Evolutionary conservation across 176 grass and related monocot genomes (phyloP), one percentile per base, ranked within the genome.

Genomic region (Cenchrus fungigraminus): DNA sequence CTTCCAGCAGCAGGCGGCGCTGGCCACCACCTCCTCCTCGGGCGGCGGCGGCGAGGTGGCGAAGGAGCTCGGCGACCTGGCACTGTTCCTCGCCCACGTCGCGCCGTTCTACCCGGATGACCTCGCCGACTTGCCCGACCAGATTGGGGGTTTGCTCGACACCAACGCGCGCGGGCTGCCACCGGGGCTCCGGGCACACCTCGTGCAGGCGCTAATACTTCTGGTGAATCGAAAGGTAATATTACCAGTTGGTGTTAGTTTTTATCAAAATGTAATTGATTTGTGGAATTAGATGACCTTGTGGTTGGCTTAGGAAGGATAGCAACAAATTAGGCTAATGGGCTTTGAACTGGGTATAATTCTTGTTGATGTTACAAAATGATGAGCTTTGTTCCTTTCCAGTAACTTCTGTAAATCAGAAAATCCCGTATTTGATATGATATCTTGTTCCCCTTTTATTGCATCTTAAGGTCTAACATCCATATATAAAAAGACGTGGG

Each of bases 1-100:
- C 65, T 98, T 94, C 82, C 83, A 49, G 63, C 83, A 92, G 85
- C 91, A 98, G 78, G 79, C 95, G 0, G 89, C 92, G 19, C 89
- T 98, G 43, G 85, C 77, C 10, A 86, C 95, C 29, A 75, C 93
- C 10, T 80, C 91, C n/a, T 83, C 73, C 16, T 80, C 83, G 14
- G 76, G 49, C 32, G 81, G 81, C n/a, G 83, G 79, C n/a, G 84
- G 78, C 31, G 77, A 86, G 42, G 88, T 93, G 32, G 87, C 96
- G 7, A 98, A 98, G 93, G 94, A 95, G 67, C 88, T 98, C 37
- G 93, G 93, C 17, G 96, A 98, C 84, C 84, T 94, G 73, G 86
- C 91, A 8, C 90, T 95, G 73, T 91, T 98, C 86, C 88, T 98
- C 60, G 87, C 96, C 20, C 96, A 98, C 68, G 86, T 95, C 69